Evolutionary conservation across 116 monocot species (phyloP), one percentile per base, ranked within the genome.

Genomic region (Cymodocea nodosa): DNA sequence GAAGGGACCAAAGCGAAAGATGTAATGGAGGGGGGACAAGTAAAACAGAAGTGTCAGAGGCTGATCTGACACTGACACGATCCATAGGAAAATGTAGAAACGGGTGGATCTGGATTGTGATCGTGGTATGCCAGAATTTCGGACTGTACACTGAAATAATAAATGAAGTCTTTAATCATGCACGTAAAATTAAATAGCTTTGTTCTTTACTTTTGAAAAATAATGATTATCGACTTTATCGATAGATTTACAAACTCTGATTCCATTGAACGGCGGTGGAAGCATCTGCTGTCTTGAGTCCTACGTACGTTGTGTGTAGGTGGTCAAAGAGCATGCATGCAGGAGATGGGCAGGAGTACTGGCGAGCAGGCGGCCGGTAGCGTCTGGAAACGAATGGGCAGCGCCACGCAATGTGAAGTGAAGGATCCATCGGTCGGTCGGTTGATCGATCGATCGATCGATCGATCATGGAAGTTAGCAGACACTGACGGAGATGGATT

Each of bases 41-140:
- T 22, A 50, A 39, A 51, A 51, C 65, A 51, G 65, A 51, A 23
- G 51, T 16, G 65, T 65, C 65, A 65, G 65, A 51, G 13, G 23
- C 14, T 24, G 65, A 65, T 65, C 65, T 50, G 65, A 51, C 16
- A 16, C 65, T 65, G 65, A 50, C 65, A 65, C 51, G 50, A 23
- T 65, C 49, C 14, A 17, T 50, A 51, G 50, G n/a, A 65, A 51
- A 51, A 25, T n/a, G 50, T 65, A 50, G 49, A 65, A 25, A 51
- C 15, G 49, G 49, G 50, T 50, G 49, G 50, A 64, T 49, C 24
- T 15, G 15, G 65, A 50, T n/a, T 14, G 48, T 51, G 23, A 30
- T 50, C 22, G 50, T 0, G 2, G 15, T 2, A 23, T 5, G 25
- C 10, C 58, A 58, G 24, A 58, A 24, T 12, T 44, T 44, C 12